Base-by-base conservation (phyloP, 1,139 yeast genomes). In the Candida albicans region DNA sequence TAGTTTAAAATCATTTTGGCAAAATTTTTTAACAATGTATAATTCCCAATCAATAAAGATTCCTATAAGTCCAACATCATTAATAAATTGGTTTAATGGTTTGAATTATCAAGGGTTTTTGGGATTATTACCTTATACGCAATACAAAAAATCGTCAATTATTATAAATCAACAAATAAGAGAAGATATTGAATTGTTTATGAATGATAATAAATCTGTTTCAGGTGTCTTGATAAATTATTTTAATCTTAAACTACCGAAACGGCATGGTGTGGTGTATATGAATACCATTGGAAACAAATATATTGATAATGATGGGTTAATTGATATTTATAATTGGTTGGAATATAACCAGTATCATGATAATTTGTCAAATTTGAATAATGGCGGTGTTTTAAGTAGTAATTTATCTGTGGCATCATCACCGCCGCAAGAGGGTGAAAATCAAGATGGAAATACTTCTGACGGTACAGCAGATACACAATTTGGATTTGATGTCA, bases 21-120 rank as follows among this genome's bases (percentile, higher is more conserved):
- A 47, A 1, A 64, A 63, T 10, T 70, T 70, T 43, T 28, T 68
- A 10, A 34, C 37, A 1, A 55, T 52, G 35, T 69, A 59, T 49
- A 71, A 71, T 46, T 37, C 46, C 10, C 64, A 59, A 44, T 27
- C 52, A 55, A 29, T 57, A 56, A 42, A 52, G 50, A 35, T 52
- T 30, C 24, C 28, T 29, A 3, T 30, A 29, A 24, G 10, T 22
- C 10, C 30, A 33, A 28, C 27, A 10, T 11, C 22, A 18, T 18
- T 5, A 18, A 18, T 18, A 18, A 50, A 51, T n/a, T 72, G 77
- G 77, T 66, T 72, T 10, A 68, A 67, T 52, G 54, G 60, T 33
- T 51, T 69, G 42, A 70, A 70, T 48, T 64, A 63, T 47, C 53
- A 52, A 36, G 78, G 78, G 1, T 64, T 70, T 39, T 53, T 71